Percentiles rank a stretch among this genome's conserved stretches.
These are phyloP conservation scores for Solanum neorickii DNA, from an alignment of 257 asterid genomes.

Conservation along the genomic window DNA sequence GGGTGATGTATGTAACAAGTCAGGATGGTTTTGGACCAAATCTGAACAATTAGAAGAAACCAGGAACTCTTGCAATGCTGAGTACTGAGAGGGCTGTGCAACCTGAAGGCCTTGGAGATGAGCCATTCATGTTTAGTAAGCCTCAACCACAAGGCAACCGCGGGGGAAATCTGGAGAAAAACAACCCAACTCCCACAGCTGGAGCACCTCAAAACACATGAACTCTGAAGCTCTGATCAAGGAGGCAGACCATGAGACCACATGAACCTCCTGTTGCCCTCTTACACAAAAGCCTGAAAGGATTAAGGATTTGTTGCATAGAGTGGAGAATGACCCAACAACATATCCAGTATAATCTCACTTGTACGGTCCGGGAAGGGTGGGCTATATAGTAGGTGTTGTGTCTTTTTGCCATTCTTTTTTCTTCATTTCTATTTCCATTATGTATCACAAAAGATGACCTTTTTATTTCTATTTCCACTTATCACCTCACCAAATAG, in stretches of 20 bases:
- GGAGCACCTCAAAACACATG: neutral
- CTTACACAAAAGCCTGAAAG: too few species aligned
- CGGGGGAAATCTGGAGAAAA: neutral
- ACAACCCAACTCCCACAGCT: neutral
- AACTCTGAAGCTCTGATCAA: neutral
- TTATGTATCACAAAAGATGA: neutral
- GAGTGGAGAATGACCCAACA: neutral
- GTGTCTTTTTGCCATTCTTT: neutral
- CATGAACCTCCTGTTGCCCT: too few species aligned
- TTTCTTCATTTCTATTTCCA: neutral
- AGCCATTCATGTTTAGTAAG: neutral
- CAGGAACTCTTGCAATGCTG: neutral
- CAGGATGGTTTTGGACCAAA: neutral
- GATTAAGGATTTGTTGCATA: neutral
- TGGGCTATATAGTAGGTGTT: neutral
- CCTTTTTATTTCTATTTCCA: neutral
- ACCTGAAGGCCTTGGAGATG: neutral
- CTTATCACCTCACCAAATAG: neutral
- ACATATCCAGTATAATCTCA: neutral
- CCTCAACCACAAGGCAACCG: neutral
- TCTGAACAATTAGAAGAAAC: neutral
- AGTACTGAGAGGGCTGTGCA: neutral
- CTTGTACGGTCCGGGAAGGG: neutral
- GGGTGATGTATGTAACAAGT: neutral
- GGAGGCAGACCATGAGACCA: too few species aligned